Percentiles rank a stretch among this genome's conserved stretches.
These are phyloP conservation scores for Polymyxa betae DNA, from an alignment of 208 protist species.

Conservation along the genomic window DNA sequence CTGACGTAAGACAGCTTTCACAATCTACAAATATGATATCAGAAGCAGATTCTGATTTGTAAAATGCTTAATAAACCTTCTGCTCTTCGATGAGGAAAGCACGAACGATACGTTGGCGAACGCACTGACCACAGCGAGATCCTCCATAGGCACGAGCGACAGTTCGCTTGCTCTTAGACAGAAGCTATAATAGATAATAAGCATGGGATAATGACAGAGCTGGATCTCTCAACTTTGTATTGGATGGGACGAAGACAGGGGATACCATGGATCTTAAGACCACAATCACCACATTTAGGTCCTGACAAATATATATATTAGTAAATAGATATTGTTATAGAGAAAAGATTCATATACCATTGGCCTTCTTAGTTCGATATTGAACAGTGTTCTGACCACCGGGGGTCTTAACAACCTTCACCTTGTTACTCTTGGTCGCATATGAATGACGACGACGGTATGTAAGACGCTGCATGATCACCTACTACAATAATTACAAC, in stretches of 20 bases:
- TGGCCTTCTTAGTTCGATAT: slow-evolving; percentile 36
- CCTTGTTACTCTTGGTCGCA: slow-evolving; percentile 16
- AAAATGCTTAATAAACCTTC: background rate
- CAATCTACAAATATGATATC: background rate
- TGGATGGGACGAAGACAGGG: slow-evolving; percentile 25
- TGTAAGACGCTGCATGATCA: slow-evolving; percentile 46
- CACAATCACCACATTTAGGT: slow-evolving; percentile 45
- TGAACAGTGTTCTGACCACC: slow-evolving; percentile 21
- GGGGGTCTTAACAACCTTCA: slow-evolving; percentile 41
- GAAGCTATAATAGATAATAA: background rate
- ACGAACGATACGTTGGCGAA: slow-evolving; percentile 49
- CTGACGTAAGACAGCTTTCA: slow-evolving; percentile 49
- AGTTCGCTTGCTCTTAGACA: slow-evolving; percentile 32
- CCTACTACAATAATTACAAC: no score
- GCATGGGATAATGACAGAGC: background rate
- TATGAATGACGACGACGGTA: slow-evolving; percentile 48
- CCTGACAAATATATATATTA: no score
- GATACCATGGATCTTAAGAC: slow-evolving; percentile 45
- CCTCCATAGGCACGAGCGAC: slow-evolving; percentile 30
- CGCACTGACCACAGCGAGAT: slow-evolving; percentile 14
- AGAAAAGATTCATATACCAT: no score
- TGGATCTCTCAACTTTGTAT: background rate
- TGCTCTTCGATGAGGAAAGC: slow-evolving; percentile 51
- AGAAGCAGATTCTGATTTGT: background rate
- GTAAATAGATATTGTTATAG: no score